Evolutionary conservation across 177 flowering plant species (phyloP).

Genomic region (Vitis hybrid): DNA sequence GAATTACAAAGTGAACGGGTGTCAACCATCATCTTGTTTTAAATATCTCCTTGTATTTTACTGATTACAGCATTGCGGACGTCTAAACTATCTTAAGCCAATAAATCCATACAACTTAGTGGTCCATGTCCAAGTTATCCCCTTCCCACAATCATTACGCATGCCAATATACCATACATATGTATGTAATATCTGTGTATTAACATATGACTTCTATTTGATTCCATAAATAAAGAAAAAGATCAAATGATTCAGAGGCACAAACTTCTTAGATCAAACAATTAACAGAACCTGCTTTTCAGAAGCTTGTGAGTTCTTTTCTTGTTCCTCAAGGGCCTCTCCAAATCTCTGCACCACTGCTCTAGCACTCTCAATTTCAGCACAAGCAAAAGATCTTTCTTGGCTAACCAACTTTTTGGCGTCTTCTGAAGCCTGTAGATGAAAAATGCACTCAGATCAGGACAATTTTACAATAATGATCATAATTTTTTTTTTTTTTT

Average conservation of each 20-base stretch:
- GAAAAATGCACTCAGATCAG: background rate
- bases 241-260: too few relatives aligned
- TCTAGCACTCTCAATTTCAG: slow-evolving; percentile 96
- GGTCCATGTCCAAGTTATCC: too few relatives aligned
- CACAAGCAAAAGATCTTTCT: slow-evolving; percentile 92
- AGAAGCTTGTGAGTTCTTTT: slow-evolving; percentile 49
- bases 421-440: slow-evolving; percentile 89
- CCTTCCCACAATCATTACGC: too few relatives aligned
- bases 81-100: too few relatives aligned
- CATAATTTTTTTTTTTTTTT: too few relatives aligned
- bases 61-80: too few relatives aligned
- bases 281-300: slow-evolving; percentile 55
- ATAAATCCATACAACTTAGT: too few relatives aligned
- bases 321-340: slow-evolving; percentile 87
- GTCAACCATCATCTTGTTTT: too few relatives aligned
- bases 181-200: too few relatives aligned
- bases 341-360: slow-evolving; percentile 89
- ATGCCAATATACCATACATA: too few relatives aligned
- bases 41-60: too few relatives aligned
- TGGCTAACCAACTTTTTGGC: slow-evolving; percentile 88
- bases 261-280: background rate
- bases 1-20: too few relatives aligned
- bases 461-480: background rate
- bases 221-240: background rate
- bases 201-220: background rate